These are phyloP conservation scores for Saccharomycopsis vini DNA, from an alignment of 805 yeast species.

Conservation along the genomic window DNA sequence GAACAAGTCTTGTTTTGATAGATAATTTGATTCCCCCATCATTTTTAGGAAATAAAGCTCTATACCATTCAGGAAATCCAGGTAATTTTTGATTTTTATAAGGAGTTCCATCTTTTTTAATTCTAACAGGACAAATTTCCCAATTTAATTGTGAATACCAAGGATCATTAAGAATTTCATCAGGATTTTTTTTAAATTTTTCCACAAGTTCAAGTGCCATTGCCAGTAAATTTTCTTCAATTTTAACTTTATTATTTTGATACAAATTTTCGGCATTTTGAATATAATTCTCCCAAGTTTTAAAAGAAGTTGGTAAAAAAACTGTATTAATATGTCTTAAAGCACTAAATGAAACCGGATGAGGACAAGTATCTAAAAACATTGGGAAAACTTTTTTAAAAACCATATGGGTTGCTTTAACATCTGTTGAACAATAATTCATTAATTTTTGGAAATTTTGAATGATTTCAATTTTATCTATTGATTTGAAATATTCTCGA, in stretches of 20 bases:
- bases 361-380: constrained; percentile 67
- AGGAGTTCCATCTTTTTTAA: constrained; percentile 62
- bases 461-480: constrained; percentile 44
- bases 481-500: constrained; percentile 55
- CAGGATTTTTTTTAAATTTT: constrained; percentile 32
- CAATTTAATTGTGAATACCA: constrained; percentile 91
- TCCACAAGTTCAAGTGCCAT: constrained; percentile 54
- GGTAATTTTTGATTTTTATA: constrained; percentile 70
- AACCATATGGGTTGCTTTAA: constrained; percentile 62
- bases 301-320: constrained; percentile 64
- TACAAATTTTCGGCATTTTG: constrained; percentile 57
- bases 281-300: constrained; percentile 67
- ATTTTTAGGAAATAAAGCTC: constrained; percentile 39
- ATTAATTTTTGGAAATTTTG: constrained; percentile 53
- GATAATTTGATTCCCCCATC: constrained; percentile 45
- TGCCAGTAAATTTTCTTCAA: constrained; percentile 47
- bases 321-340: constrained; percentile 63
- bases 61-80: constrained; percentile 93
- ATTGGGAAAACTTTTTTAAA: constrained; percentile 60
- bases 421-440: constrained; percentile 82
- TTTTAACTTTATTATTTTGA: constrained; percentile 45
- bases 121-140: constrained; percentile 51
- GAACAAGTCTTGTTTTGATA: constrained; percentile 65
- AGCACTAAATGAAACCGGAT: constrained; percentile 91
- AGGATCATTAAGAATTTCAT: constrained; percentile 54